Evolutionary conservation across 2,329 filamentous ascomycete genomes (phyloP), one percentile per base, ranked within the genome.

Genomic region (Nectriaceae sp.): DNA sequence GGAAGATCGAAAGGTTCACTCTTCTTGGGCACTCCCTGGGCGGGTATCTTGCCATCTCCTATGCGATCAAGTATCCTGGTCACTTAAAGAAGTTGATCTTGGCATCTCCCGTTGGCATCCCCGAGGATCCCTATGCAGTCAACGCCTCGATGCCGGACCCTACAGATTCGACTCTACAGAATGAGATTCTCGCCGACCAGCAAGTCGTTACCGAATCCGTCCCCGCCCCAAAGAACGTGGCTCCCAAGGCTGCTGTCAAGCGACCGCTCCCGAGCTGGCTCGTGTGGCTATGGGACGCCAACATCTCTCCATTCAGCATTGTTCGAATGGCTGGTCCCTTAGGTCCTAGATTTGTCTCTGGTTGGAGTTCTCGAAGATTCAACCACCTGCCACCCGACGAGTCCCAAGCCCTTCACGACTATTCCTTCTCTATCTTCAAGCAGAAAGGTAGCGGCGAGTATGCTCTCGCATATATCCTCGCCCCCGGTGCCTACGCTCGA

Each of bases 61-160:
- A 99, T 66, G 92, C 94, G 2, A 78, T 97, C 50, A 99, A 99
- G 69, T 99, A 99, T 64, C 94, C 94, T 0, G 93, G 93, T 13
- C 89, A 84, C 58, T 73, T 99, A 26, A 96, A 99, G 73, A 99
- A 99, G 74, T 82, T 99, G 53, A 96, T 99, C 54, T 80, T 99
- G 22, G 94, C 90, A 1, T 96, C 90, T 0, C 94, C 94, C 0
- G 94, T 97, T 18, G 94, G 94, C 18, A 88, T 99, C 6, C 94
- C 94, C 2, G 92, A 96, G 65, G 90, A 99, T 62, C 94, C 94
- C 0, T 93, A 93, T 62, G 94, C 93, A 4, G 84, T 94, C 49
- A 85, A 82, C 57, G 86, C 89, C 11, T 85, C 84, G 2, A 83
- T 97, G 75, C 89, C 92, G 1, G 89, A 93, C 43, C 87, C 88